These are phyloP conservation scores for Clavariopsis aquatica DNA, from an alignment of 495 filamentous ascomycete genomes.

Conservation along the genomic window DNA sequence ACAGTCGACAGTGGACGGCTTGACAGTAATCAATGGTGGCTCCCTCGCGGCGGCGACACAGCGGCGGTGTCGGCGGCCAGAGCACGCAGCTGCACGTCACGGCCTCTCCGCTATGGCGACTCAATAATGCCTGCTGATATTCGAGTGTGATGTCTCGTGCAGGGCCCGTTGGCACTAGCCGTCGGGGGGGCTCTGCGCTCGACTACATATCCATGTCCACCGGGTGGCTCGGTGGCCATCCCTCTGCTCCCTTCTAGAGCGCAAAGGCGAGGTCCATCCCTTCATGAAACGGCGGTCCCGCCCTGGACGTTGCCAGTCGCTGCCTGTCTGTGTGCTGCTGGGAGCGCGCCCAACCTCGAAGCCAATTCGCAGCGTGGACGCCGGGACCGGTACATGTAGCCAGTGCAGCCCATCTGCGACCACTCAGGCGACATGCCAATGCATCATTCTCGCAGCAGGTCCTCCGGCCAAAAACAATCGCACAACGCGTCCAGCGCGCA, in stretches of 20 bases:
- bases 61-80: neutral
- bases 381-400: neutral
- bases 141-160: conserved; percentile 32
- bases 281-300: conserved; percentile 15
- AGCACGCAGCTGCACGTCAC: conserved; percentile 30
- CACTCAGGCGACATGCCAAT: conserved; percentile 14
- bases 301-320: neutral
- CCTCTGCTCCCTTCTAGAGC: conserved; percentile 2
- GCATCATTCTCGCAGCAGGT: conserved; percentile 14
- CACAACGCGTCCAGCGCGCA: conserved; percentile 2
- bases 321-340: neutral
- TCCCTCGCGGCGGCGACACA: too few species aligned
- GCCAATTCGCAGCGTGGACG: neutral
- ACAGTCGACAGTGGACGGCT: too few species aligned
- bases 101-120: conserved; percentile 16
- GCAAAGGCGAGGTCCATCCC: neutral
- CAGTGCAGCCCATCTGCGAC: neutral
- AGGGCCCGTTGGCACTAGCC: conserved; percentile 12
- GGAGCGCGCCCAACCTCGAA: neutral
- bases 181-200: conserved; percentile 5
- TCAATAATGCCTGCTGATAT: neutral
- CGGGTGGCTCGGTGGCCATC: neutral
- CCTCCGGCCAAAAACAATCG: conserved; percentile 10
- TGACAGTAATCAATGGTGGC: too few species aligned
- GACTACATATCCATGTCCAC: conserved; percentile 5